Evolutionary conservation across 495 filamentous ascomycete species (phyloP).

Genomic region (Tuber magnatum): DNA sequence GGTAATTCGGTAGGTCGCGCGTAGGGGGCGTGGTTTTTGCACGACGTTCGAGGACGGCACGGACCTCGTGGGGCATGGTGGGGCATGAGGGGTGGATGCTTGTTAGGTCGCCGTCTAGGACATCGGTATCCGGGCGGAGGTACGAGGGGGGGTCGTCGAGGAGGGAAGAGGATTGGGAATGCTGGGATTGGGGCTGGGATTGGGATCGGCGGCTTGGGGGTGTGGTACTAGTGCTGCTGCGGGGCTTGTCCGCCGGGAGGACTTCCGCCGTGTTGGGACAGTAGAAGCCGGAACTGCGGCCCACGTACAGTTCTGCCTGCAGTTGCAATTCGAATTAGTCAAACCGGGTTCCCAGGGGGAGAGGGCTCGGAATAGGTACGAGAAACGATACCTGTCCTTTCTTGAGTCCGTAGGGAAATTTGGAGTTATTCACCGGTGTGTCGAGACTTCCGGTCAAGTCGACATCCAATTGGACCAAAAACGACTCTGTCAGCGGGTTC

Average conservation of each 20-base stretch:
- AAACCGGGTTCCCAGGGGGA: not conserved
- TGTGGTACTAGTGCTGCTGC: not conserved
- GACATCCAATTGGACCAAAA: slow-evolving; percentile 86
- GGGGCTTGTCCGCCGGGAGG: not conserved
- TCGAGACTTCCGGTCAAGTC: slow-evolving; percentile 52
- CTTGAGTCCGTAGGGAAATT: slow-evolving; percentile 33
- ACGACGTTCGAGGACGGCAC: slow-evolving; percentile 14
- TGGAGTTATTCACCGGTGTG: slow-evolving; percentile 21
- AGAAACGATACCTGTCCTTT: slow-evolving; percentile 32
- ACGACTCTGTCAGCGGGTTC: slow-evolving; percentile 90
- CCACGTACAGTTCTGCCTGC: slow-evolving; percentile 24
- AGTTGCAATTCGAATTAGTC: not conserved
- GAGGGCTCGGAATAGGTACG: not conserved
- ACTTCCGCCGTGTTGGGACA: not conserved
- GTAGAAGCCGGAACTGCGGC: not conserved
- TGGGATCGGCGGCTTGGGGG: not conserved
- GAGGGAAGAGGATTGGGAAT: not conserved
- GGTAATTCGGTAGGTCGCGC: not conserved
- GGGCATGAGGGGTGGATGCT: not conserved
- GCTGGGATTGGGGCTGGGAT: not conserved
- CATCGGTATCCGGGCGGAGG: slow-evolving; percentile 11
- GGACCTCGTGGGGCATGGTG: slow-evolving; percentile 25
- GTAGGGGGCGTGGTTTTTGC: slow-evolving; percentile 11
- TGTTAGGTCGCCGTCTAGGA: not conserved
- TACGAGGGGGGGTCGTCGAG: not conserved